These are phyloP conservation scores for Psilocybe cyanescens DNA, from an alignment of 768 basidiomycete species.

Conservation along the genomic window DNA sequence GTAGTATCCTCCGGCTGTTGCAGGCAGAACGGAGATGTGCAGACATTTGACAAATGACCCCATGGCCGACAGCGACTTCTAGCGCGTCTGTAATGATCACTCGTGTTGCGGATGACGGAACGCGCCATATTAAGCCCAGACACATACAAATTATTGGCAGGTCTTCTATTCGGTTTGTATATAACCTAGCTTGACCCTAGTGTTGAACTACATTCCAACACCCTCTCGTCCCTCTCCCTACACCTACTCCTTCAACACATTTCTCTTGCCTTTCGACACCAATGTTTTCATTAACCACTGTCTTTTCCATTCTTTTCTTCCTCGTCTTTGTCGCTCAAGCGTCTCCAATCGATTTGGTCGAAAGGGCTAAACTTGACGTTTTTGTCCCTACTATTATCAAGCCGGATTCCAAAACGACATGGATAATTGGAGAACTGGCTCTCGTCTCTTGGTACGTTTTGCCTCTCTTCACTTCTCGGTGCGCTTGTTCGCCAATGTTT, in stretches of 20 bases:
- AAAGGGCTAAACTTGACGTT: slow-evolving; percentile 32
- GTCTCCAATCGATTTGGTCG: slow-evolving; percentile 23
- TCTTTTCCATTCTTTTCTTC: slow-evolving; percentile 27
- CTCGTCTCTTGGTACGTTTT: slow-evolving; percentile 33
- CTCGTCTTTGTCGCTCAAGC: slow-evolving; percentile 28
- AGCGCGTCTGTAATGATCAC: slow-evolving; percentile 20
- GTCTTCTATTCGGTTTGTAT: slow-evolving; percentile 22
- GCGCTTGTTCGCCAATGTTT: too few species aligned
- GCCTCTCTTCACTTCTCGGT: neutral
- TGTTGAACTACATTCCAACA: slow-evolving; percentile 8
- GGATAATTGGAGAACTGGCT: slow-evolving; percentile 29
- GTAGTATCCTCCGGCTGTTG: slow-evolving; percentile 6
- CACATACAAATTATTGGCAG: slow-evolving; percentile 8
- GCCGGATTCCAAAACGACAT: slow-evolving; percentile 30
- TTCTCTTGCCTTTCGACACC: slow-evolving; percentile 20
- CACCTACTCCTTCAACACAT: slow-evolving; percentile 5
- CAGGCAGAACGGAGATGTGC: neutral
- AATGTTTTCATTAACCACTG: slow-evolving; percentile 26
- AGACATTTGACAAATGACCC: neutral
- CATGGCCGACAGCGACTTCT: slow-evolving; percentile 17
- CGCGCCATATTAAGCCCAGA: slow-evolving; percentile 10
- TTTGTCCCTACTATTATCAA: slow-evolving; percentile 32
- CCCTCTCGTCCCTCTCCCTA: slow-evolving; percentile 8
- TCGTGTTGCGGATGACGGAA: slow-evolving; percentile 16
- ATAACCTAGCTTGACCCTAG: slow-evolving; percentile 16